Conservation (phyloP, 208 protist genomes). For the Plasmodiophora brassicae region DNA sequence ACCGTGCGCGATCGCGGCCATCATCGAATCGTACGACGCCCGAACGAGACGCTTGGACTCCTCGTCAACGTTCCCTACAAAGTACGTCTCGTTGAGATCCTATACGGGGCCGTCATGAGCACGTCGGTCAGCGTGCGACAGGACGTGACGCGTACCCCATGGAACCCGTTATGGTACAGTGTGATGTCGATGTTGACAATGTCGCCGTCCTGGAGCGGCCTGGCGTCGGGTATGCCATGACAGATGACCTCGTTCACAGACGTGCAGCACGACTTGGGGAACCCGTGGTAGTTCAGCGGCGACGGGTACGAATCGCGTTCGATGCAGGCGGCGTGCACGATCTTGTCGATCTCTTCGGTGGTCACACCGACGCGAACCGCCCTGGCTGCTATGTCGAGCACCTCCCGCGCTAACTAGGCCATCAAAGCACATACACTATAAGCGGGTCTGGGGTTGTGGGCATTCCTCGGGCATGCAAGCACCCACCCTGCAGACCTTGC, state of each 20-base stretch:
- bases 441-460: no score
- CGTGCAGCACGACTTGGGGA: slow-evolving; percentile 95
- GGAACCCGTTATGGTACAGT: slow-evolving; percentile 70
- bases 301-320: slow-evolving; percentile 89
- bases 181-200: slow-evolving; percentile 96
- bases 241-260: slow-evolving; percentile 84
- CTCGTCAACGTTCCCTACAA: slow-evolving; percentile 69
- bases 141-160: slow-evolving; percentile 9
- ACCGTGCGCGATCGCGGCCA: slow-evolving; percentile 41
- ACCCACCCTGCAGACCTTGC: slow-evolving; percentile 66
- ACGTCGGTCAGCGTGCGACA: background rate
- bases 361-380: slow-evolving; percentile 83
- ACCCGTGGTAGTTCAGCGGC: slow-evolving; percentile 94
- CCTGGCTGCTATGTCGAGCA: slow-evolving; percentile 83
- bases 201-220: slow-evolving; percentile 86
- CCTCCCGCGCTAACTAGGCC: slow-evolving; percentile 71
- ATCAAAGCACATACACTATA: background rate
- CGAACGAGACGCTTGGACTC: slow-evolving; percentile 30
- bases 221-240: slow-evolving; percentile 88
- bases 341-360: slow-evolving; percentile 92
- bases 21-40: slow-evolving; percentile 43
- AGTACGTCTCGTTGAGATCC: slow-evolving; percentile 83
- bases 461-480: no score
- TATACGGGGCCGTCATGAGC: slow-evolving; percentile 66
- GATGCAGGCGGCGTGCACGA: slow-evolving; percentile 79